Conservation (phyloP, 2,329 filamentous ascomycete species). For the Tolypocladium cylindrosporum region DNA sequence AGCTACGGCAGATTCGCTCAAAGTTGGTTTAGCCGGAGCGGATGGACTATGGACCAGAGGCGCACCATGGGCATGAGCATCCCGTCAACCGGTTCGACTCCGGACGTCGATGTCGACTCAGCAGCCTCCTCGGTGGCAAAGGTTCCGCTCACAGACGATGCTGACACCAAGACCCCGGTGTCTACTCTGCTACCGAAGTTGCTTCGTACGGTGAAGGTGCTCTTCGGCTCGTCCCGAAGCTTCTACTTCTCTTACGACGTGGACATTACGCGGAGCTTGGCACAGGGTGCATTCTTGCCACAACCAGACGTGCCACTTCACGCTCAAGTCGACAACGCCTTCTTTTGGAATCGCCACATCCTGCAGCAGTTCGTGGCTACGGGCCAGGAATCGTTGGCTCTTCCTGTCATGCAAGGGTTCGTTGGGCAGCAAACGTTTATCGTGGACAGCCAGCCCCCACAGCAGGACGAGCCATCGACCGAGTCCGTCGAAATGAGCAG, state of each 20-base stretch:
- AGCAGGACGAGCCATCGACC: conserved; percentile 34
- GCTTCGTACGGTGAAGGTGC: conserved; percentile 69
- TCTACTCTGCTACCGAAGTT: conserved; percentile 67
- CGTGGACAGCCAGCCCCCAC: conserved; percentile 52
- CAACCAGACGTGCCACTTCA: conserved; percentile 46
- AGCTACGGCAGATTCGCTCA: conserved; percentile 84
- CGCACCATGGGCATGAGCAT: conserved; percentile 59
- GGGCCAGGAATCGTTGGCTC: conserved; percentile 59
- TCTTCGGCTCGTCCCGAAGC: conserved; percentile 72
- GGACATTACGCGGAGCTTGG: conserved; percentile 67
- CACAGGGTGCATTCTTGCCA: conserved; percentile 15
- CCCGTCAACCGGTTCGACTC: conserved; percentile 11
- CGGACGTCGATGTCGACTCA: conserved; percentile 9
- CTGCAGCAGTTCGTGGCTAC: conserved; percentile 62
- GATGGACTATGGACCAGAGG: conserved; percentile 65
- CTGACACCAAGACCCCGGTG: conserved; percentile 13
- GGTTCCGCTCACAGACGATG: conserved; percentile 30
- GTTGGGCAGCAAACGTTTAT: conserved; percentile 78
- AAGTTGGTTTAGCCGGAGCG: conserved; percentile 81
- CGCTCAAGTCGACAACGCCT: conserved; percentile 63
- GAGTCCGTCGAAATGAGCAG: conserved; percentile 37
- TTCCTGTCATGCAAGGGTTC: conserved; percentile 90
- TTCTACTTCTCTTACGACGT: conserved; percentile 96
- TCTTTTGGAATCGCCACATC: conserved; percentile 85
- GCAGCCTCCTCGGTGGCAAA: conserved; percentile 11